Conservation (phyloP, 2,329 filamentous ascomycete genomes). For the Cadophora luteo-olivacea region DNA sequence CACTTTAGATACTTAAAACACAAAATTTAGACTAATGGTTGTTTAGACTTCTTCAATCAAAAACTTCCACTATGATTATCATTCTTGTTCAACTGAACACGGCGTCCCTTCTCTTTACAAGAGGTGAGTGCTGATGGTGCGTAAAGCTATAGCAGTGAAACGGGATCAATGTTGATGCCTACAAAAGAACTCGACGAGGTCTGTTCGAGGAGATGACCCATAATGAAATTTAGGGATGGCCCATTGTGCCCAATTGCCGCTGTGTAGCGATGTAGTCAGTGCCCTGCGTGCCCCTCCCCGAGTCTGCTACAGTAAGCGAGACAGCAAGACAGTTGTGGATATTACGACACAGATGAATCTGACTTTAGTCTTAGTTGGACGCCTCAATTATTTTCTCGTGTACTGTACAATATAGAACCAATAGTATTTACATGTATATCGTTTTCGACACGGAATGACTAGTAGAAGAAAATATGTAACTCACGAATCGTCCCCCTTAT, state of each 20-base stretch:
- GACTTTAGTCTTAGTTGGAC: not conserved
- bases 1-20: not conserved
- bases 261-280: too few species aligned
- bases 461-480: not conserved
- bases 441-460: not conserved
- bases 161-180: too few species aligned
- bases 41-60: not conserved
- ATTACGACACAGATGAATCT: not conserved
- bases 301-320: not conserved
- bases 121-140: too few species aligned
- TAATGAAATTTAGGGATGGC: too few species aligned
- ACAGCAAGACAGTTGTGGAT: not conserved
- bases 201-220: too few species aligned
- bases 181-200: too few species aligned
- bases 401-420: not conserved
- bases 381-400: not conserved
- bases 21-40: slow-evolving; percentile 5
- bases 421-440: not conserved
- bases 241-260: too few species aligned
- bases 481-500: not conserved
- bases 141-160: too few species aligned
- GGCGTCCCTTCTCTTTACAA: too few species aligned
- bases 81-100: too few species aligned
- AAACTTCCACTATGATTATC: too few species aligned
- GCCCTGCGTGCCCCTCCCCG: too few species aligned